Percentiles rank a stretch among this genome's conserved stretches.
Conservation (phyloP, 2,329 filamentous ascomycete species). For the Monosporascus sp. region DNA sequence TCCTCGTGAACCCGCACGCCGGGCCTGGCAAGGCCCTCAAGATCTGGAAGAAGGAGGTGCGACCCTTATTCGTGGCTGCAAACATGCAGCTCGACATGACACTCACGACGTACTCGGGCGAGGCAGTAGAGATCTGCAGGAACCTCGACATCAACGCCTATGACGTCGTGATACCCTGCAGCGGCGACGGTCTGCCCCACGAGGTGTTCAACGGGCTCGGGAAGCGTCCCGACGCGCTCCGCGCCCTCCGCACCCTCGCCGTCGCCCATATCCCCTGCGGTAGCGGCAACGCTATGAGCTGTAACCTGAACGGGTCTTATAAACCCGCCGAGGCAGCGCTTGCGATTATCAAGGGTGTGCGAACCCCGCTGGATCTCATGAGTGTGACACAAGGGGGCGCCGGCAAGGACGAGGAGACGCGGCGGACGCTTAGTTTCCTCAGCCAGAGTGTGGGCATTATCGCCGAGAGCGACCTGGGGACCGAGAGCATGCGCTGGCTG, state of each 20-base stretch:
- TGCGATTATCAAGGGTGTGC: constrained; percentile 78
- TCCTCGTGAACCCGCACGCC: constrained; percentile 86
- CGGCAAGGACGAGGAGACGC: not conserved
- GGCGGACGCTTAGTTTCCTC: constrained; percentile 75
- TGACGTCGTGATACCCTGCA: constrained; percentile 84
- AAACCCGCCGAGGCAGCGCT: constrained; percentile 71
- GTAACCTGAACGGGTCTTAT: constrained; percentile 80
- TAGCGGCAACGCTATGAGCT: constrained; percentile 88
- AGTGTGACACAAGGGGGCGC: constrained; percentile 77
- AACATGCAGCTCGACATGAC: constrained; percentile 70
- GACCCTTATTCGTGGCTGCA: constrained; percentile 78
- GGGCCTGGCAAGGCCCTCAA: constrained; percentile 72
- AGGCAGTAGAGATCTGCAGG: constrained; percentile 72
- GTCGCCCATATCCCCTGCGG: constrained; percentile 87
- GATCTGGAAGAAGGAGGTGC: constrained; percentile 68
- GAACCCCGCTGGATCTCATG: constrained; percentile 78
- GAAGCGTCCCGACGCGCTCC: constrained; percentile 66
- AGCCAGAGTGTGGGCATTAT: constrained; percentile 87
- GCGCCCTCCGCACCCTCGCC: constrained; percentile 70
- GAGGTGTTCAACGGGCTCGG: constrained; percentile 94
- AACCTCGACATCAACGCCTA: constrained; percentile 71
- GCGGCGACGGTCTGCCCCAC: constrained; percentile 85
- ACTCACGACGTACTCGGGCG: constrained; percentile 64
- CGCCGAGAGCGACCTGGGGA: constrained; percentile 83
- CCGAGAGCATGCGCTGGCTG: constrained; percentile 92